Conservation (phyloP, 1,139 yeast species). For the Diutina pseudorugosa region DNA sequence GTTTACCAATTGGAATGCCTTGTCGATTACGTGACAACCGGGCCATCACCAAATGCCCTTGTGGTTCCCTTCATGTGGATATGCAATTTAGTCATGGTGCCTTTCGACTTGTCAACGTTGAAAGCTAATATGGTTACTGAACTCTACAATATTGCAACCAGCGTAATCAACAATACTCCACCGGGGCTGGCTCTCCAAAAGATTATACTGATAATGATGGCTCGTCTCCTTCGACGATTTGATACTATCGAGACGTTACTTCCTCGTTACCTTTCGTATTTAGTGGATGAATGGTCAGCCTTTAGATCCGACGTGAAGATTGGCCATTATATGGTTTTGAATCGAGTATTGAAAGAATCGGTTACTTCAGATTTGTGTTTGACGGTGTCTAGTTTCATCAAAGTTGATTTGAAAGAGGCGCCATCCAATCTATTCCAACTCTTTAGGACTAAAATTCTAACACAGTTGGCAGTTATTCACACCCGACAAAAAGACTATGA, state of each 20-base stretch:
- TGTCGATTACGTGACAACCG: neutral
- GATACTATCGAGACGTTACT: neutral
- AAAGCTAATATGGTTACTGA: neutral
- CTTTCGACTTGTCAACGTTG: neutral
- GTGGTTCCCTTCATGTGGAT: neutral
- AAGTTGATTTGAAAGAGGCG: neutral
- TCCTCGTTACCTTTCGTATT: neutral
- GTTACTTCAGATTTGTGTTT: neutral
- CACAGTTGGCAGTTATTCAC: neutral
- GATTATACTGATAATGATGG: neutral
- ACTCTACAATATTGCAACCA: neutral
- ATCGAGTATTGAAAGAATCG: neutral
- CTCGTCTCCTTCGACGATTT: neutral
- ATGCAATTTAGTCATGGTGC: constrained; percentile 2
- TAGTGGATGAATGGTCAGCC: neutral
- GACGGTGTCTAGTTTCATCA: neutral
- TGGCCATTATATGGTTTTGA: neutral
- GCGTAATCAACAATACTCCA: neutral
- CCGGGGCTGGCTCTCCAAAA: neutral
- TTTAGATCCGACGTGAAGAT: neutral
- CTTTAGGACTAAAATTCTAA: neutral
- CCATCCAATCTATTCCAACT: neutral
- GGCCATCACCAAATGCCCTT: neutral
- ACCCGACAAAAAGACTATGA: neutral
- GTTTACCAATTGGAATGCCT: neutral